phyloP scores from a whole-genome alignment of 495 filamentous ascomycete species.

The Astrothelium subdiscretum region DNA sequence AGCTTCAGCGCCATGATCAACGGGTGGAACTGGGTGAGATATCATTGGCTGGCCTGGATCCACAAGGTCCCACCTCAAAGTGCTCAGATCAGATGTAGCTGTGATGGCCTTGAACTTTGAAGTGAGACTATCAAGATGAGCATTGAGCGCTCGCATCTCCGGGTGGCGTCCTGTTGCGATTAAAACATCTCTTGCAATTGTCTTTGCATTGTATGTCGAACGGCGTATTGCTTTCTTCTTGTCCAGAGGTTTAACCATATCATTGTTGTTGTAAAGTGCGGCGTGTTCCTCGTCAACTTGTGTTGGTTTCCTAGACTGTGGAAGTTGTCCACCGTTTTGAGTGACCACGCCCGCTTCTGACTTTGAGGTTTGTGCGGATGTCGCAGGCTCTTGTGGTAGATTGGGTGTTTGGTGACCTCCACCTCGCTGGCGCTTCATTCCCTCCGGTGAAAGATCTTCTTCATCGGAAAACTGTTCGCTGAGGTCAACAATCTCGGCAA shows the following conservation, averaged over 20 bases:
- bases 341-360: neutral
- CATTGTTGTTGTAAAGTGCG: constrained; percentile 11
- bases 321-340: neutral
- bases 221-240: constrained; percentile 34
- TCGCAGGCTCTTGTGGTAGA: too few relatives aligned
- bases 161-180: constrained; percentile 51
- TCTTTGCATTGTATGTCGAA: constrained; percentile 44
- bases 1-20: constrained; percentile 12
- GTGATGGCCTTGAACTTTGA: constrained; percentile 25
- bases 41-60: constrained; percentile 35
- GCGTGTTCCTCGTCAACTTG: constrained; percentile 4
- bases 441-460: constrained; percentile 22
- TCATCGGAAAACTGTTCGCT: constrained; percentile 31
- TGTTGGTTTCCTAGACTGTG: neutral
- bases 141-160: constrained; percentile 43
- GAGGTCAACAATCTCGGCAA: constrained; percentile 40
- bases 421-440: neutral
- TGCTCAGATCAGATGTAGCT: constrained; percentile 42
- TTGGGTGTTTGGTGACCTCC: too few relatives aligned
- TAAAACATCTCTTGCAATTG: constrained; percentile 56
- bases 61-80: constrained; percentile 56
- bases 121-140: constrained; percentile 40
- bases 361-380: neutral
- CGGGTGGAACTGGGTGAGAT: neutral
- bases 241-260: constrained; percentile 34